Evolutionary conservation across 106 monocot genomes (phyloP), one percentile per base, ranked within the genome.

Genomic region (Agapanthus africanus): DNA sequence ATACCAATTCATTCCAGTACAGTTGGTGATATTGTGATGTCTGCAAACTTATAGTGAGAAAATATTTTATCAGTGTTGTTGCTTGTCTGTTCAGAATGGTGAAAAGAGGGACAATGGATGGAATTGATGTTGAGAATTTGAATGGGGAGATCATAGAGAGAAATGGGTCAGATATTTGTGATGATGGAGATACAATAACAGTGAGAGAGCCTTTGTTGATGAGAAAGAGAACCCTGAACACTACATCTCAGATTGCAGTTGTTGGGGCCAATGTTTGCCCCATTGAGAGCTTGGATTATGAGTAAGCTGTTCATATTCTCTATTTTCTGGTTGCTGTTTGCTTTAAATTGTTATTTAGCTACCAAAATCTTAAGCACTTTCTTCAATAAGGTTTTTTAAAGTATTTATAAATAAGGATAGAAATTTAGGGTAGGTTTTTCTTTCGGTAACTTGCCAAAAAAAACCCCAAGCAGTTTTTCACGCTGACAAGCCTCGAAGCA

Each of bases 261-360:
- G n/a, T n/a, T n/a, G n/a, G n/a, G n/a, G n/a, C n/a, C n/a, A n/a
- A n/a, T n/a, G n/a, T n/a, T n/a, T n/a, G 80, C 85, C 71, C 92
- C 33, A 80, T 92, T 32, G 92, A 92, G 63, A 88, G 85, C 78
- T 77, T 92, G n/a, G 92, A 92, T 59, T 92, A 92, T 42, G 92
- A 92, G 92, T 92, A 74, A 74, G 82, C n/a, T 1, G 4, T 37
- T 73, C 9, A 30, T 3, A n/a, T 64, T 19, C 1, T 23, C 27
- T 32, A n/a, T n/a, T n/a, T n/a, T n/a, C n/a, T n/a, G n/a, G n/a
- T n/a, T n/a, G n/a, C n/a, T n/a, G n/a, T n/a, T n/a, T n/a, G n/a
- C n/a, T n/a, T n/a, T n/a, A n/a, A n/a, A n/a, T n/a, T n/a, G n/a
- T n/a, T n/a, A n/a, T n/a, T n/a, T n/a, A n/a, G n/a, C n/a, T n/a